These are phyloP conservation scores for Lithospermum erythrorhizon DNA, from an alignment of 257 asterid species.

Conservation along the genomic window DNA sequence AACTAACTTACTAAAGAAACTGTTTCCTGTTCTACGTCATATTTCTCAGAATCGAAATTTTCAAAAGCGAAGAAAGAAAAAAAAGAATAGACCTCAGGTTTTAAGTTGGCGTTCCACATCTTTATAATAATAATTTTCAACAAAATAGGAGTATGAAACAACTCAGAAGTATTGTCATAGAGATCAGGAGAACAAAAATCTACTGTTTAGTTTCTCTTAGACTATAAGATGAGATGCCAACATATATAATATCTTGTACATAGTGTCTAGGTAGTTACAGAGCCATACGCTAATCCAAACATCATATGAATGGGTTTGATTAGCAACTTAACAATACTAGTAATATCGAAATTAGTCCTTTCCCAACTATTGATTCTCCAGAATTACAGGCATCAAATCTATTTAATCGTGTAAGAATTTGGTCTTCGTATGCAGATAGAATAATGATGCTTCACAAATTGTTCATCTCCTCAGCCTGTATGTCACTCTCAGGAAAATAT, in stretches of 20 bases:
- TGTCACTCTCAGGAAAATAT: no score
- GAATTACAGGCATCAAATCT: neutral
- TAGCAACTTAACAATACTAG: neutral
- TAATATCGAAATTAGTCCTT: neutral
- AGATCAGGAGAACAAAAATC: neutral
- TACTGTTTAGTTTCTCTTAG: neutral
- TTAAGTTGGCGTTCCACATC: no score
- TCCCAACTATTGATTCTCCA: neutral
- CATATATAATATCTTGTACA: neutral
- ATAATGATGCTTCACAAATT: no score
- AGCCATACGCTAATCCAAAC: neutral
- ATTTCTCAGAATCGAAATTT: neutral
- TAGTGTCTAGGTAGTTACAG: neutral
- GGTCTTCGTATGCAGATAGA: neutral
- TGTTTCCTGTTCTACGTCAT: neutral
- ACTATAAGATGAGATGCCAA: neutral
- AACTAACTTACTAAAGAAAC: neutral
- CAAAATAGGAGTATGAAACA: no score
- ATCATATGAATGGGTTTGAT: neutral
- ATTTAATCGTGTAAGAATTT: neutral
- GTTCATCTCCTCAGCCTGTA: no score
- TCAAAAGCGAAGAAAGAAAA: neutral
- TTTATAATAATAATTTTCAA: no score
- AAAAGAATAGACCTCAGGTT: no score
- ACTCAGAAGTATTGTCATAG: neutral